These are phyloP conservation scores for Cyclostephanos tholiformis DNA, from an alignment of 108 stramenopile species.

Conservation along the genomic window DNA sequence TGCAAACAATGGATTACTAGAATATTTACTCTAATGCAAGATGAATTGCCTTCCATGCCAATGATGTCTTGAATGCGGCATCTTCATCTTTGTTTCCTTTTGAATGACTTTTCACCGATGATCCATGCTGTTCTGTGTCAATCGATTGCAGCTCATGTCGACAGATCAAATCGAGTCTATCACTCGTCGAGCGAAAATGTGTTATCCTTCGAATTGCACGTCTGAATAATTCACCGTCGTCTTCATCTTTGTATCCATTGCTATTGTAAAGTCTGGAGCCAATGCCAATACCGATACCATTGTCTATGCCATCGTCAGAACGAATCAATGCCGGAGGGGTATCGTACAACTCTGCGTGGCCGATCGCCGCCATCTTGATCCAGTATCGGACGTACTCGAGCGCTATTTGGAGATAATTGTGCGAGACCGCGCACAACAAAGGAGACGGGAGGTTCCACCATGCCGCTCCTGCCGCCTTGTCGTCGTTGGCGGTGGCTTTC, in stretches of 20 bases:
- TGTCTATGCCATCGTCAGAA: neutral
- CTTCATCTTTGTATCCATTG: constrained; percentile 1
- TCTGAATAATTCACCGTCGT: constrained; percentile 8
- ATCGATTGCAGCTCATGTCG: neutral
- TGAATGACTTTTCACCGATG: neutral
- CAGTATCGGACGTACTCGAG: constrained; percentile 27
- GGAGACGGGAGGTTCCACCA: constrained; percentile 46
- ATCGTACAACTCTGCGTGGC: constrained; percentile 20
- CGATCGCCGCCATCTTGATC: constrained; percentile 21
- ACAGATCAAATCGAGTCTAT: constrained; percentile 15
- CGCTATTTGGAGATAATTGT: constrained; percentile 31
- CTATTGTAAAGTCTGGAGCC: neutral
- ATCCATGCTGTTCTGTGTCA: constrained; percentile 3
- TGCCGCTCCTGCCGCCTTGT: neutral
- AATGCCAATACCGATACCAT: neutral
- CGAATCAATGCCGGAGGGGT: neutral
- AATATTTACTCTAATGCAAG: constrained; percentile 3
- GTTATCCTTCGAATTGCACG: constrained; percentile 12
- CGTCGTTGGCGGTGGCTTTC: neutral
- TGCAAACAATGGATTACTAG: no score
- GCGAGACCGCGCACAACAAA: constrained; percentile 30
- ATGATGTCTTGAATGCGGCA: constrained; percentile 13
- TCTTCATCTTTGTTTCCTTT: constrained; percentile 6
- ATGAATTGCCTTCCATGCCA: constrained; percentile 39
- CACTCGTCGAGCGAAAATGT: constrained; percentile 34